Evolutionary conservation across 2,329 filamentous ascomycete genomes (phyloP), one percentile per base, ranked within the genome.

Genomic region (Alternaria brassicae): DNA sequence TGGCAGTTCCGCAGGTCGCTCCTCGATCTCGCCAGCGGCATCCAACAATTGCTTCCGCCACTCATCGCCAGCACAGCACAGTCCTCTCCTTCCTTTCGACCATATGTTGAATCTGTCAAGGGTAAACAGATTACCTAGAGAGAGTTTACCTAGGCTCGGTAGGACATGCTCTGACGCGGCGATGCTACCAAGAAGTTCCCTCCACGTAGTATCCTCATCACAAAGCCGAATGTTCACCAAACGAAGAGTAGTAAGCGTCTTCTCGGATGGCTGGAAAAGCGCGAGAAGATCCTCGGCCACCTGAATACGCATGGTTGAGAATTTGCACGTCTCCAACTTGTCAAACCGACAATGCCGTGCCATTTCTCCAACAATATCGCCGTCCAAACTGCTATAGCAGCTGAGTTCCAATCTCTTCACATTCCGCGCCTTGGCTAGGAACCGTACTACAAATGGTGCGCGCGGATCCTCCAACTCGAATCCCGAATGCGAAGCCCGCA

Each of bases 381-480:
- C 51, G 17, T 76, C 70, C 4, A 75, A 58, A 15, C 27, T 62
- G 36, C 68, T 73, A 27, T 66, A 72, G 48, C 67, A 73, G 19
- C 66, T 70, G 9, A 76, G 17, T 5, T 64, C 63, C 10, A 75
- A 28, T 0, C 32, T 8, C 1, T 40, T 42, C 8, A 76, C 32
- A 12, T 67, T 68, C 1, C 12, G 53, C 21, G 62, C 66, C 32
- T 72, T 74, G 1, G 67, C 61, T 0, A 76, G 62, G 30, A 75
- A 73, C 1, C 72, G 65, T 4, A 76, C 67, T 2, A 70, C 57
- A 42, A 76, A 74, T 1, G 73, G 68, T 2, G 63, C 53, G 17
- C 62, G 65, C 1, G 56, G 51, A 2, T 19, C 34, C 10, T 65
- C 62, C 8, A 71, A 61, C 36, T 68, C 65, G 23, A 75, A 74